Percentiles rank a stretch among this genome's conserved stretches.
phyloP scores from a whole-genome alignment of 2,329 filamentous ascomycete species.

The Alternaria consortialis region DNA sequence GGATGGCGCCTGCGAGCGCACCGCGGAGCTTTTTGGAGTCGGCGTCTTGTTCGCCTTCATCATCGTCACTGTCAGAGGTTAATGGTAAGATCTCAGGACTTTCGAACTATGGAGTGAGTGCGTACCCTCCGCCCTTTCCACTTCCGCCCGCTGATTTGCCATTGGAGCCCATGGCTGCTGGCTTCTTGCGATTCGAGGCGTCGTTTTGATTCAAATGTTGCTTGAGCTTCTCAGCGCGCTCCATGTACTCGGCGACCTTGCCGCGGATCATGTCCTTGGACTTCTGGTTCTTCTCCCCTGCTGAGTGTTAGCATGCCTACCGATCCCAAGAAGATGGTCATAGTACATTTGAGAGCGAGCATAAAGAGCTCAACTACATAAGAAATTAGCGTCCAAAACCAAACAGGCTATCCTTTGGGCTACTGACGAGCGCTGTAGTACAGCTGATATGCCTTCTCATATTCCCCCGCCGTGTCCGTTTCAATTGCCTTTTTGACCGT shows the following conservation, averaged over 20 bases:
- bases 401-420: background rate
- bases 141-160: constrained; percentile 70
- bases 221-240: constrained; percentile 97
- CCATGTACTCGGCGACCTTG: constrained; percentile 97
- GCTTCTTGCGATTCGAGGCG: constrained; percentile 71
- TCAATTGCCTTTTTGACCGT: constrained; percentile 98
- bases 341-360: constrained; percentile 88
- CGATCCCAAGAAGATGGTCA: constrained; percentile 5
- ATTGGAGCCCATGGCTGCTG: constrained; percentile 76
- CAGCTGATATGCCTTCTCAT: constrained; percentile 94
- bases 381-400: constrained; percentile 23
- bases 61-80: constrained; percentile 60
- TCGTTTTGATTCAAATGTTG: constrained; percentile 82
- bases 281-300: constrained; percentile 91
- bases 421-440: constrained; percentile 80
- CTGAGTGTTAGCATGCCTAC: constrained; percentile 24
- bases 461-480: constrained; percentile 92
- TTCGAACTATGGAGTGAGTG: background rate
- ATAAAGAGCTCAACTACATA: constrained; percentile 88
- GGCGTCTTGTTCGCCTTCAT: constrained; percentile 76
- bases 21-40: constrained; percentile 95
- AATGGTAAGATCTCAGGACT: background rate
- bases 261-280: constrained; percentile 97
- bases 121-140: constrained; percentile 65
- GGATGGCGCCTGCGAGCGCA: constrained; percentile 88